These are phyloP conservation scores for Schizochytrium sp. DNA, from an alignment of 108 stramenopile species.

Conservation along the genomic window DNA sequence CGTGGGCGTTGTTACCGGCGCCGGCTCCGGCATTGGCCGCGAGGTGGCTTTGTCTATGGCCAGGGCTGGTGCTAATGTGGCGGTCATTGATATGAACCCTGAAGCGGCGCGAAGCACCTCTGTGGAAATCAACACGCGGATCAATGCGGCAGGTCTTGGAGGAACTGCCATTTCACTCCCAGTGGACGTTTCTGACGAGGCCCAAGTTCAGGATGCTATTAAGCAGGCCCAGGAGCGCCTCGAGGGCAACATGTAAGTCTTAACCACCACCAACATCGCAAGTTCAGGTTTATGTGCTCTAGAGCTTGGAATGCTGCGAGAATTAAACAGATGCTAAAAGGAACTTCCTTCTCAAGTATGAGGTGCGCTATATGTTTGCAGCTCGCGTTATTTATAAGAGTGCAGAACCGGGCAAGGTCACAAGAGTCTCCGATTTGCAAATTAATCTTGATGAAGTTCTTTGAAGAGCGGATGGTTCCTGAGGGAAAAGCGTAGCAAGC, in stretches of 20 bases:
- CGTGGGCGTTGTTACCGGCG: conserved; percentile 82
- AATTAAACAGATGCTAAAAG: no score
- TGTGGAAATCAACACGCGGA: not conserved
- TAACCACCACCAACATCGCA: not conserved
- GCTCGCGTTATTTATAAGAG: no score
- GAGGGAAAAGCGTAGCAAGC: no score
- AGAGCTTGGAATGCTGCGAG: not conserved
- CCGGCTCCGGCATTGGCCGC: conserved; percentile 84
- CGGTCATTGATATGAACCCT: conserved; percentile 73
- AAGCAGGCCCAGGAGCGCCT: conserved; percentile 64
- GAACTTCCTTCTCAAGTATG: no score
- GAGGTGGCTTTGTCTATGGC: conserved; percentile 78
- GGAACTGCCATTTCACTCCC: conserved; percentile 59
- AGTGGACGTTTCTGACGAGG: conserved; percentile 77
- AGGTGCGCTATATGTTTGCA: no score
- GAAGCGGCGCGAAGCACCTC: not conserved
- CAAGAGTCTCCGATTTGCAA: no score
- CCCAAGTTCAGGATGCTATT: conserved; percentile 72
- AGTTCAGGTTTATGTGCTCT: not conserved
- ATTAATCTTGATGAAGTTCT: no score
- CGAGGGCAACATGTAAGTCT: conserved; percentile 68
- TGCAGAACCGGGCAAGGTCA: no score
- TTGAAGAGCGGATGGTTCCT: no score
- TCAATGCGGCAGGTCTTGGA: conserved; percentile 50
- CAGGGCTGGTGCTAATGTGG: conserved; percentile 74